A percentile compares a stretch with the other conserved stretches of the same genome.
phyloP scores from a whole-genome alignment of 768 basidiomycete species.

The Omphalotus guepiniiformis region DNA sequence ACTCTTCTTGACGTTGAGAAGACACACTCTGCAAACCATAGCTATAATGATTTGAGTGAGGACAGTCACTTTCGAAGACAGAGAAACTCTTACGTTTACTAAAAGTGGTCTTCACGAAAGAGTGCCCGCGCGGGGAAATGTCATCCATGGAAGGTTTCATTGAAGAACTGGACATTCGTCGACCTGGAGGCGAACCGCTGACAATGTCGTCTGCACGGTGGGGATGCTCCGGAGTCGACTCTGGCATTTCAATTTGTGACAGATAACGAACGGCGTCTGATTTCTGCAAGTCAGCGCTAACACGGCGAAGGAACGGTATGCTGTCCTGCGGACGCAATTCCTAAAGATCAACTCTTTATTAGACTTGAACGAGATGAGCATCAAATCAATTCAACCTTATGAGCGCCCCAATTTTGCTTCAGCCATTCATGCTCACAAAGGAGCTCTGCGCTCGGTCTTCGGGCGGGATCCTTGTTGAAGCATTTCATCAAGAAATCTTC shows the following conservation, averaged over 20 bases:
- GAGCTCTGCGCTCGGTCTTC: conserved; percentile 78
- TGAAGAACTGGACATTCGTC: conserved; percentile 36
- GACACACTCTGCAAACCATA: conserved; percentile 83
- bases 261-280: conserved; percentile 56
- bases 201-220: conserved; percentile 32
- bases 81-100: conserved; percentile 67
- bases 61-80: not conserved
- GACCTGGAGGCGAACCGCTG: conserved; percentile 32
- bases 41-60: conserved; percentile 45
- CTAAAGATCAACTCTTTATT: conserved; percentile 27
- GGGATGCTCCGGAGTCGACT: conserved; percentile 33
- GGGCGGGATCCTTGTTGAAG: conserved; percentile 82
- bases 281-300: conserved; percentile 82
- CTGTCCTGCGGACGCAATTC: conserved; percentile 90
- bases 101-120: conserved; percentile 90
- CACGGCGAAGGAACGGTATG: conserved; percentile 90
- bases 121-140: conserved; percentile 67
- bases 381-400: conserved; percentile 52
- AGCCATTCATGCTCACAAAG: conserved; percentile 94
- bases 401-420: conserved; percentile 70
- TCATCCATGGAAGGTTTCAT: conserved; percentile 33
- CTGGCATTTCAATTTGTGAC: conserved; percentile 41
- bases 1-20: conserved; percentile 73
- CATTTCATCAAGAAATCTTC: conserved; percentile 81
- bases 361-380: not conserved